Evolutionary conservation across 176 grass and related monocot genomes (phyloP), one percentile per base, ranked within the genome.

Genomic region (Saccharum officinarum): DNA sequence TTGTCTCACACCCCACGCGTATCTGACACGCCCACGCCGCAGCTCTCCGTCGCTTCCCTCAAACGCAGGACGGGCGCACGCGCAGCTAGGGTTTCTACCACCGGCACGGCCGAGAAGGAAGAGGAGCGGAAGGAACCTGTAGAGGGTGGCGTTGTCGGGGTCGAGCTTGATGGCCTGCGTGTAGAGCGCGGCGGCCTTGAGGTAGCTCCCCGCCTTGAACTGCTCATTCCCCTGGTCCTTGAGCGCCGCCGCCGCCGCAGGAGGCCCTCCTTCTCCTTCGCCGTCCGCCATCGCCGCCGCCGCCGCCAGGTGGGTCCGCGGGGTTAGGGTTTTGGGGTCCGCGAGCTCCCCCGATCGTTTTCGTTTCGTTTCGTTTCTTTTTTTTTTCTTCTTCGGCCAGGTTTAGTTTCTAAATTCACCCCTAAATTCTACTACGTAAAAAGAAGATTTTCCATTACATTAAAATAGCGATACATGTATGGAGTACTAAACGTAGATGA

Each of bases 161-260:
- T 99, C 93, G 80, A 92, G 85, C 84, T 99, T 99, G 91, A 99
- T 96, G 67, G 97, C 97, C 76, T 96, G 93, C 41, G 97, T 96
- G 90, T 99, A 99, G 71, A 94, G 82, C 40, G 93, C 97, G 50
- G 97, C 97, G 22, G 97, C 93, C 80, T 92, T 99, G 64, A 99
- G 86, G 75, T 94, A 99, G 93, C 76, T 94, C 75, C 93, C 93
- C 23, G 84, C 31, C 88, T 99, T 99, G 97, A 99, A 99, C 69
- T 92, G 86, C 90, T 91, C 92, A 62, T 99, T 99, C 10, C 97
- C 97, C 67, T 99, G 92, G 10, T 99, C 97, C 86, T 99, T 99
- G 23, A 94, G 86, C 69, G 83, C 59, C 42, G 78, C 73, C 23
- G 81, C 79, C 9, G 46, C 81, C 1, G 28, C 69, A 1, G 37